These are phyloP conservation scores for Theobroma grandiflorum DNA, from an alignment of 441 rosid species.

Conservation along the genomic window DNA sequence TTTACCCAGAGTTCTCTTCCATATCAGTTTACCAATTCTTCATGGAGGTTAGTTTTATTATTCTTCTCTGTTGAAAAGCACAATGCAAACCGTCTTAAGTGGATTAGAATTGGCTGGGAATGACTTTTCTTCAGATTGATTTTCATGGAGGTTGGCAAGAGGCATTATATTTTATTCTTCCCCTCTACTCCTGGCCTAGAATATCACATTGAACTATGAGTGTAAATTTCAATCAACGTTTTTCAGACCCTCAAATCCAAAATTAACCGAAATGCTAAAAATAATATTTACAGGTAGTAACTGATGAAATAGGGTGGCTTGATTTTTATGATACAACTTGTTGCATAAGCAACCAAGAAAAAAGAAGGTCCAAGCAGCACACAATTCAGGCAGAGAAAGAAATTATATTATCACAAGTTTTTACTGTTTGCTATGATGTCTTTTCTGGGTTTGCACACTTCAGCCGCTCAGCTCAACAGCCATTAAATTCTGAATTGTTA, in stretches of 20 bases:
- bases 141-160: neutral
- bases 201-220: slow-evolving; percentile 18
- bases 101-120: slow-evolving; percentile 7
- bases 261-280: neutral
- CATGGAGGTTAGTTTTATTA: slow-evolving; percentile 58
- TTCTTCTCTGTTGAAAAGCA: slow-evolving; percentile 29
- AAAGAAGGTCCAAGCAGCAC: slow-evolving; percentile 59
- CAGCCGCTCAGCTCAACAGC: slow-evolving; percentile 61
- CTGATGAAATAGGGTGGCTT: slow-evolving; percentile 79
- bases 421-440: slow-evolving; percentile 74
- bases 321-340: slow-evolving; percentile 55
- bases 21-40: slow-evolving; percentile 60
- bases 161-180: neutral
- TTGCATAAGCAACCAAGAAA: slow-evolving; percentile 42
- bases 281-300: slow-evolving; percentile 50
- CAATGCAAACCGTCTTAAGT: slow-evolving; percentile 5
- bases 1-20: slow-evolving; percentile 62
- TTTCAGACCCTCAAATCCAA: neutral
- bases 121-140: slow-evolving; percentile 9
- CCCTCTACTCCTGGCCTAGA: neutral
- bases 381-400: slow-evolving; percentile 75
- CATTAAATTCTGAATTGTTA: slow-evolving; percentile 55
- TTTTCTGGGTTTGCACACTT: slow-evolving; percentile 81
- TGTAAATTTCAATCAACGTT: neutral
- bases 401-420: slow-evolving; percentile 60